Percentiles rank a stretch among this genome's conserved stretches.
phyloP scores from a whole-genome alignment of 805 yeast species.

The Metschnikowia reukaufii region DNA sequence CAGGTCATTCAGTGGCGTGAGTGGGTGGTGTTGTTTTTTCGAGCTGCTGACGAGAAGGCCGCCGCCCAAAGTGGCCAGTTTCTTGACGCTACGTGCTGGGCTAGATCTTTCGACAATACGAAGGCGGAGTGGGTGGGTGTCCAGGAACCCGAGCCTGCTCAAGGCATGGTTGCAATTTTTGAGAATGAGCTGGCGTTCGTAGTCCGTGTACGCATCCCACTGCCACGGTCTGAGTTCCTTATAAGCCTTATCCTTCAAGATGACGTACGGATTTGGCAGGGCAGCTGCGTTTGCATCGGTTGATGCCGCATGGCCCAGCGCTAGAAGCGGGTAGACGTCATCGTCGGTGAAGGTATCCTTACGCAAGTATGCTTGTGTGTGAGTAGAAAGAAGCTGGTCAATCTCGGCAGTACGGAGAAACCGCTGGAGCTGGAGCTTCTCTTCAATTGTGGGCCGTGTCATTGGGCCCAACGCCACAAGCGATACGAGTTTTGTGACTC shows the following conservation, averaged over 20 bases:
- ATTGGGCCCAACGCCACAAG: constrained; percentile 22
- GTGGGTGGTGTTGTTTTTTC: constrained; percentile 14
- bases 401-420: constrained; percentile 14
- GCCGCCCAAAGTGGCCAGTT: constrained; percentile 26
- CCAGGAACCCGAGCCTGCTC: constrained; percentile 43
- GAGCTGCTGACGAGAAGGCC: constrained; percentile 24
- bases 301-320: constrained; percentile 12
- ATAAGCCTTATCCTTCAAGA: constrained; percentile 42
- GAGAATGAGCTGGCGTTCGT: constrained; percentile 33
- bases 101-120: constrained; percentile 24
- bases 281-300: constrained; percentile 13
- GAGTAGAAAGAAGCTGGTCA: constrained; percentile 28
- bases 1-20: constrained; percentile 3
- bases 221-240: constrained; percentile 41
- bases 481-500: constrained; percentile 14
- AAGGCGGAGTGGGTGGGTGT: constrained; percentile 43
- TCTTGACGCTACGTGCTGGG: constrained; percentile 8
- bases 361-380: constrained; percentile 28
- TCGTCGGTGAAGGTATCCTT: constrained; percentile 31
- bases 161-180: constrained; percentile 39
- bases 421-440: constrained; percentile 7
- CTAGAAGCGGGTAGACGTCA: constrained; percentile 26
- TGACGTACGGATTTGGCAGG: constrained; percentile 12
- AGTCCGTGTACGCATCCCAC: constrained; percentile 32
- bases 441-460: constrained; percentile 11